phyloP scores from a whole-genome alignment of 352 stramenopile genomes.

The Plasmopara viticola region DNA sequence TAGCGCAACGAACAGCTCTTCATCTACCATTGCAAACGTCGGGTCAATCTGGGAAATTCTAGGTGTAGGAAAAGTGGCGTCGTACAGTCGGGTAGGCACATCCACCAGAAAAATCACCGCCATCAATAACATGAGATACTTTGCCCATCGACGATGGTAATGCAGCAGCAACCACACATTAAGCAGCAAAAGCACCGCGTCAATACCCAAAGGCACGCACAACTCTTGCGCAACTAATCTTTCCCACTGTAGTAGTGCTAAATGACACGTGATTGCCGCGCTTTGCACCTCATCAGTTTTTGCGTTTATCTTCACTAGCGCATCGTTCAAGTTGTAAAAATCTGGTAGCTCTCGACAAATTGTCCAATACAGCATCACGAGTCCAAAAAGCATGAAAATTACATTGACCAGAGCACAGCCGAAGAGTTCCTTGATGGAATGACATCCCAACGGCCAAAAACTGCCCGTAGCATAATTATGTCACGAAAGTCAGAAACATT shows the following conservation, averaged over 20 bases:
- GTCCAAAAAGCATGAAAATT: constrained; percentile 34
- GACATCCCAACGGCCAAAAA: constrained; percentile 64
- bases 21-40: constrained; percentile 57
- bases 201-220: constrained; percentile 48
- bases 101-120: constrained; percentile 41
- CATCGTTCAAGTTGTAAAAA: constrained; percentile 25
- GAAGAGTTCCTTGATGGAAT: constrained; percentile 47
- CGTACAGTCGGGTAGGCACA: constrained; percentile 37
- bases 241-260: constrained; percentile 40
- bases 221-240: constrained; percentile 43
- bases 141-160: constrained; percentile 48
- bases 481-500: not conserved
- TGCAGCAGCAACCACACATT: constrained; percentile 45
- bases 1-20: constrained; percentile 63
- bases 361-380: constrained; percentile 50
- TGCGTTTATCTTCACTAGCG: constrained; percentile 35
- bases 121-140: constrained; percentile 41
- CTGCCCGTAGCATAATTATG: constrained; percentile 18
- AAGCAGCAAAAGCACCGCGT: constrained; percentile 33
- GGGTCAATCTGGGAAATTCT: constrained; percentile 58
- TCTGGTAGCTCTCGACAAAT: constrained; percentile 59
- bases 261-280: constrained; percentile 30
- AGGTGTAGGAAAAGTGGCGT: constrained; percentile 49
- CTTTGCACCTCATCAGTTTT: constrained; percentile 34
- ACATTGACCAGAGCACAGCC: constrained; percentile 39